Evolutionary conservation across 2,329 filamentous ascomycete genomes (phyloP).

Genomic region (Penicillium janthinellum): DNA sequence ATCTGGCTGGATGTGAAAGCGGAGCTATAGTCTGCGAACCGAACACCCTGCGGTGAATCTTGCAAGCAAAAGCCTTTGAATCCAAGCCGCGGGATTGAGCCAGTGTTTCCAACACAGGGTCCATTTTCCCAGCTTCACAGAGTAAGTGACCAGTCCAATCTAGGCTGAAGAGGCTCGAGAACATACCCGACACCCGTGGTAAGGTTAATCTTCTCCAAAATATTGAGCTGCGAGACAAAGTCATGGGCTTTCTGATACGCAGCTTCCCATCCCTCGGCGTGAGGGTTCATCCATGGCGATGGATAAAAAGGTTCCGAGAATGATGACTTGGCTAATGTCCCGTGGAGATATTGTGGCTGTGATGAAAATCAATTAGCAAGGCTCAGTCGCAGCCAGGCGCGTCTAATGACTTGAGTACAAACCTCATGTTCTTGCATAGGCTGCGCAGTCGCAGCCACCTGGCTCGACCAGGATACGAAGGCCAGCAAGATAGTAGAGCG

Average conservation of each 20-base stretch:
- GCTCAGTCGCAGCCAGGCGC: background rate
- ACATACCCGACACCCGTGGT: slow-evolving; percentile 19
- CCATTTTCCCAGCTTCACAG: slow-evolving; percentile 2
- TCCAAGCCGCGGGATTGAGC: slow-evolving; percentile 16
- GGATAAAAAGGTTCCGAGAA: slow-evolving; percentile 7
- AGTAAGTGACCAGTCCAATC: background rate
- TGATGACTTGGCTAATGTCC: background rate
- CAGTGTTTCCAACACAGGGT: slow-evolving; percentile 17
- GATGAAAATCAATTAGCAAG: background rate
- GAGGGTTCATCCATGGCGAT: slow-evolving; percentile 14
- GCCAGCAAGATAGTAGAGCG: slow-evolving; percentile 1
- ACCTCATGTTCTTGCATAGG: background rate
- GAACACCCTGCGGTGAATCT: slow-evolving; percentile 16
- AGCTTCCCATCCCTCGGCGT: slow-evolving; percentile 9
- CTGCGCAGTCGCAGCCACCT: background rate
- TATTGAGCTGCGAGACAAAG: slow-evolving; percentile 13
- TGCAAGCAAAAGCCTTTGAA: slow-evolving; percentile 15
- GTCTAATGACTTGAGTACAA: background rate
- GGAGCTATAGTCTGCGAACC: slow-evolving; percentile 16
- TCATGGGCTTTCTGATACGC: slow-evolving; percentile 13
- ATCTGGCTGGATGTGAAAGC: slow-evolving; percentile 17
- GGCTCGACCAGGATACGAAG: background rate
- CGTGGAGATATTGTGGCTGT: background rate
- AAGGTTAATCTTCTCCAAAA: slow-evolving; percentile 15
- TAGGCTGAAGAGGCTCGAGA: background rate